Base-by-base conservation (phyloP, 2,329 filamentous ascomycete species). In the Hypoxylon sp. region DNA sequence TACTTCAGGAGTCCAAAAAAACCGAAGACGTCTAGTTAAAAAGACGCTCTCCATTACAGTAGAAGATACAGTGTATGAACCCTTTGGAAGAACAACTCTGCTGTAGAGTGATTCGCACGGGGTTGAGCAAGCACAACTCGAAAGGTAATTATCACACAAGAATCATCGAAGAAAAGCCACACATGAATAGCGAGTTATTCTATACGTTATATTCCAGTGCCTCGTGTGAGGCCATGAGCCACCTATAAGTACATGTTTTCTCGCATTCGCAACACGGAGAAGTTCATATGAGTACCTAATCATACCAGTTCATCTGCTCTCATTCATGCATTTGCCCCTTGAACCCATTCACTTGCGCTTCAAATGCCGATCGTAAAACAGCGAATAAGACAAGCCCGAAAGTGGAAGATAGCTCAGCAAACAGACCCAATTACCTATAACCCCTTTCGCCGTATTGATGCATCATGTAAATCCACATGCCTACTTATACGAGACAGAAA, bases 361-460 rank as follows among this genome's bases (percentile, higher is more conserved):
- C 52, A 51, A 44, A 70, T 66, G 62, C 55, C 29, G 47, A 26
- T 52, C 59, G 31, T 56, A 33, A 66, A 67, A 42, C 52, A 29
- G 44, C 59, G 10, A 52, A 63, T 58, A 55, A 56, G 29, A 65
- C 46, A 55, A 44, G 19, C 33, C 37, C 22, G 17, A 63, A 65
- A 57, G 26, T 58, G 55, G 42, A 17, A 59, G n/a, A 19, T 5
- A 55, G 17, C 47, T 31, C 17, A 46, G 26, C 19, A 59, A 57
- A 37, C 19, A 31, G 29, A 31, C 17, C 42, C 22, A 24, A 35
- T 63, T 54, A 48, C 48, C 60, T 14, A 19, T 46, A 62, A 31
- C 52, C 64, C 62, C 4, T 57, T 70, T 68, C 68, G 68, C 68
- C 68, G 52, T 47, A 17, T 65, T 52, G 51, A 70, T 70, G 68